Evolutionary conservation across 148 eudicot genomes (phyloP).

Genomic region (Silene uniflora): DNA sequence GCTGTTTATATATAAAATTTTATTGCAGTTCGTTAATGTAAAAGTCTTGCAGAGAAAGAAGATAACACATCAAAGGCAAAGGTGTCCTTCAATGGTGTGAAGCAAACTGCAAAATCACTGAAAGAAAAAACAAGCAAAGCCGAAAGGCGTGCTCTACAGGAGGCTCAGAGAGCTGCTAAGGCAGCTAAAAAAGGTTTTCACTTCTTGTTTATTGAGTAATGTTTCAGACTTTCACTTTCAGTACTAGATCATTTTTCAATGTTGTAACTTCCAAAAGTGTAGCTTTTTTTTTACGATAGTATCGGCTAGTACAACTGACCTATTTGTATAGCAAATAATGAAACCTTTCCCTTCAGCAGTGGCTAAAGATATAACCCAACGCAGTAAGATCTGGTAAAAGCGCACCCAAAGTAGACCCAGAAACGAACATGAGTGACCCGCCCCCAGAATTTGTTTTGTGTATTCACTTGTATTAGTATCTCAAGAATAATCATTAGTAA

Average conservation of each 20-base stretch:
- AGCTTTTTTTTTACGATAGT: not conserved
- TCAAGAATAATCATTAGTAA: not conserved
- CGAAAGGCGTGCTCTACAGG: slow-evolving; percentile 89
- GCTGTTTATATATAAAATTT: not conserved
- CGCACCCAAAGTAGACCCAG: not conserved
- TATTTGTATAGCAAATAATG: not conserved
- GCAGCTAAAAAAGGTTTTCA: slow-evolving; percentile 54
- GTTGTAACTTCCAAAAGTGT: not conserved
- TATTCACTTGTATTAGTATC: not conserved
- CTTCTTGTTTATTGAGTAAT: not conserved
- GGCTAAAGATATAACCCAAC: not conserved
- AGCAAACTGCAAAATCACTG: slow-evolving; percentile 38
- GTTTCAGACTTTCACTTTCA: too few species aligned
- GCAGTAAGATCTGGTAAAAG: not conserved
- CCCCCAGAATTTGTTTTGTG: not conserved
- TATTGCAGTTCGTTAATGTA: slow-evolving; percentile 24
- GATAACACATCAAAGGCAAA: slow-evolving; percentile 16
- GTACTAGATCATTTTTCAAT: not conserved
- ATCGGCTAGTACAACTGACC: not conserved
- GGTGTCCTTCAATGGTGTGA: slow-evolving; percentile 24
- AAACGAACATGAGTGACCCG: not conserved
- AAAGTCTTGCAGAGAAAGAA: slow-evolving; percentile 38
- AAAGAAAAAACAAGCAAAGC: slow-evolving; percentile 81
- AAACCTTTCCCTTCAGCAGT: not conserved
- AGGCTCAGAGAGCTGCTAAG: slow-evolving; percentile 93